Percentiles rank a stretch among this genome's conserved stretches.
Conservation (phyloP, 495 filamentous ascomycete species). For the Thozetella sp. region DNA sequence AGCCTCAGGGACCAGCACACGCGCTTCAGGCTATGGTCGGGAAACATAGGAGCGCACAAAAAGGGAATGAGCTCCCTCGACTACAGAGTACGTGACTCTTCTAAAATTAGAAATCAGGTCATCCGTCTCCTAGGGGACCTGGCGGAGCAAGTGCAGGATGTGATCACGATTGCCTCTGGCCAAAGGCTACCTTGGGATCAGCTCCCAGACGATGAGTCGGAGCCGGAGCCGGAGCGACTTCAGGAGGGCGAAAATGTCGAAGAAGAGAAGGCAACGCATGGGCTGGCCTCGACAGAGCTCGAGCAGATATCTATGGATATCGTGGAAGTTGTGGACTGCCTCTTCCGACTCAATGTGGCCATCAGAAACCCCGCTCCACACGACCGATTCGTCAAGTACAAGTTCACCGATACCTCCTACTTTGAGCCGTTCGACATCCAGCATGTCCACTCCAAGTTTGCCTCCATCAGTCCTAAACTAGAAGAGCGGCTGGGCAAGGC, state of each 20-base stretch:
- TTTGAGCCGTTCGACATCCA: conserved; percentile 11
- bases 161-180: neutral
- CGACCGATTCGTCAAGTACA: conserved; percentile 6
- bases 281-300: conserved; percentile 5
- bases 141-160: too few relatives aligned
- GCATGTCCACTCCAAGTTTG: conserved; percentile 9
- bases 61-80: too few relatives aligned
- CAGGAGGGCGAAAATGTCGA: neutral
- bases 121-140: too few relatives aligned
- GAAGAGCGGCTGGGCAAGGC: conserved; percentile 34
- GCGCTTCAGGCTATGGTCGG: too few relatives aligned
- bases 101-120: too few relatives aligned
- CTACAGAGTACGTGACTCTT: too few relatives aligned
- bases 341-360: conserved; percentile 6
- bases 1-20: too few relatives aligned
- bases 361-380: conserved; percentile 14
- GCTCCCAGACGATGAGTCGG: neutral
- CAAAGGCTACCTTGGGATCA: conserved; percentile 8
- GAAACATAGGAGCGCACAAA: too few relatives aligned
- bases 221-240: neutral
- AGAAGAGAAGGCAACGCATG: neutral
- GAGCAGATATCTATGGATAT: conserved; percentile 3
- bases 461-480: conserved; percentile 5
- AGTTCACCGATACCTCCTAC: conserved; percentile 6
- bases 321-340: conserved; percentile 1